A percentile compares a stretch with the other conserved stretches of the same genome.
Conservation (phyloP, 2,329 filamentous ascomycete species). For the Malbranchea cinnamomea region DNA sequence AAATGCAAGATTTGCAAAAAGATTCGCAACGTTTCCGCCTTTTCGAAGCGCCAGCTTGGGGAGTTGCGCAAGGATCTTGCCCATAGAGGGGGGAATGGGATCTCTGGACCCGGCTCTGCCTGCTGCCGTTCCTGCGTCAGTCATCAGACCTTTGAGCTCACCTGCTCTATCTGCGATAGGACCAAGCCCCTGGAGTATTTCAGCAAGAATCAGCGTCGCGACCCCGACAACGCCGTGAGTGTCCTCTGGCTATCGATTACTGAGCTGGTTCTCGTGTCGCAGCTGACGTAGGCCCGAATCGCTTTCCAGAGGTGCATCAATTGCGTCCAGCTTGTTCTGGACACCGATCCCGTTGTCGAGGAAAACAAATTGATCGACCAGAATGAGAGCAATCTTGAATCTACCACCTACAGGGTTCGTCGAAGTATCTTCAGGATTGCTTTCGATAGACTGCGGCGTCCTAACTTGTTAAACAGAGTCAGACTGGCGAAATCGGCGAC, state of each 20-base stretch:
- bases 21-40: conserved; percentile 22
- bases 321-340: conserved; percentile 22
- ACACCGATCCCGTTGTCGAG: conserved; percentile 20
- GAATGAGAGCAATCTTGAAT: conserved; percentile 6
- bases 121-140: conserved; percentile 33
- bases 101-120: conserved; percentile 12
- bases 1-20: conserved; percentile 34
- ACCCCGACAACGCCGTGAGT: conserved; percentile 33
- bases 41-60: conserved; percentile 34
- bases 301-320: conserved; percentile 26
- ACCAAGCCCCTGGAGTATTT: conserved; percentile 35
- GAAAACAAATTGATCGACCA: conserved; percentile 15
- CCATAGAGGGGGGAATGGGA: conserved; percentile 9
- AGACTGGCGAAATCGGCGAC: conserved; percentile 5
- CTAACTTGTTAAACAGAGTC: background rate
- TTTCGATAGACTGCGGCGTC: no score
- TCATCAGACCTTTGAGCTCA: conserved; percentile 30
- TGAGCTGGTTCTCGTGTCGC: no score
- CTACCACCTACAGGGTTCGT: conserved; percentile 1
- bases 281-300: background rate
- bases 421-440: no score
- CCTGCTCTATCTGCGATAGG: conserved; percentile 33
- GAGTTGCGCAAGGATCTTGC: conserved; percentile 17
- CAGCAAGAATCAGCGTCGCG: conserved; percentile 33
- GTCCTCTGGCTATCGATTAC: no score